Evolutionary conservation across 805 yeast genomes (phyloP), one percentile per base, ranked within the genome.

Genomic region (Candida golubevii): DNA sequence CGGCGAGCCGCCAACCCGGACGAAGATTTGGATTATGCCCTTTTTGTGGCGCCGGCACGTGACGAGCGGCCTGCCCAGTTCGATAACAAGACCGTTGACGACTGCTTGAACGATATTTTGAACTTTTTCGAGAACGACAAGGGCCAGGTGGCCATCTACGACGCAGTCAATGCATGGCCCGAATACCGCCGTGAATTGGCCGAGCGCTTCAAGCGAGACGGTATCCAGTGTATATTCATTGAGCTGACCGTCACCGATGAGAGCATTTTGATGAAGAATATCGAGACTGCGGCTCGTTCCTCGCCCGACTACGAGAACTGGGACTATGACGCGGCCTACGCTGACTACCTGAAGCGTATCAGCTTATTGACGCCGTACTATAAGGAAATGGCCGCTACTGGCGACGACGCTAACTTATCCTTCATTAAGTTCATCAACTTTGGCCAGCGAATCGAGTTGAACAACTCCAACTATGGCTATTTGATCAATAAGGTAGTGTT

Each of bases 121-220:
- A 67, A 71, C 23, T 89, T 86, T 57, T 88, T 88, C 63, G 77
- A 78, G 50, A 75, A 77, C 27, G 88, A 83, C 49, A 80, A 79
- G 57, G 98, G 98, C 9, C 99, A 93, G 66, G 88, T 93, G 29
- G 99, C 96, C 6, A 87, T 93, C 18, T 93, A 87, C 64, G 99
- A 93, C 65, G 98, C 98, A 0, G 85, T 93, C 40, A 93, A 93
- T 61, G 96, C 93, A 6, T 68, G 84, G 38, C 79, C 83, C 15
- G 72, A 75, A 40, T 85, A 83, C 53, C 75, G 99, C 54, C 56
- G 72, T 7, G 77, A 75, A 28, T 65, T 91, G 33, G 77, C 76
- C 26, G 72, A 73, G 30, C 64, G 65, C 46, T 80, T 91, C 55
- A 66, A 70, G 7, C 66, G 69, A 36, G 69, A 76, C 47, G 79